Percentiles rank a stretch among this genome's conserved stretches.
Evolutionary conservation across 2,329 filamentous ascomycete genomes (phyloP).

Genomic region (Trichophyton schoenleinii): DNA sequence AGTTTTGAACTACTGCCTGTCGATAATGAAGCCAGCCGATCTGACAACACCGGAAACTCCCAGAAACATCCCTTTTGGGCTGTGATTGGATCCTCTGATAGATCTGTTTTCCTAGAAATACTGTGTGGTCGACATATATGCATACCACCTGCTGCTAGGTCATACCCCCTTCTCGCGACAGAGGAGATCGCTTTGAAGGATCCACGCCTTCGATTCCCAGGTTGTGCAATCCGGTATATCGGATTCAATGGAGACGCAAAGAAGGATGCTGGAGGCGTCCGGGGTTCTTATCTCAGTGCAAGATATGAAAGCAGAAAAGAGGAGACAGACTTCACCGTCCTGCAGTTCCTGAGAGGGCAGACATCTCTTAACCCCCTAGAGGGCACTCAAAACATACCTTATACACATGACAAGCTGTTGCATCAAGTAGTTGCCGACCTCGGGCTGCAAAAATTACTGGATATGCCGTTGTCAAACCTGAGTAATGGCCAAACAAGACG

Average conservation of each 20-base stretch:
- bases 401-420: conserved; percentile 42
- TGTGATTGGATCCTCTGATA: conserved; percentile 65
- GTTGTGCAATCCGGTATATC: conserved; percentile 69
- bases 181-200: conserved; percentile 44
- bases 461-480: conserved; percentile 75
- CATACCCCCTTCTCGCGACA: conserved; percentile 64
- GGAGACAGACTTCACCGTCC: conserved; percentile 72
- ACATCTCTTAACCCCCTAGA: conserved; percentile 67
- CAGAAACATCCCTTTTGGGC: conserved; percentile 56
- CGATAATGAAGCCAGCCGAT: background rate
- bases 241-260: conserved; percentile 70
- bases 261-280: conserved; percentile 31
- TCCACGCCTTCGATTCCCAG: conserved; percentile 43
- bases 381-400: conserved; percentile 27
- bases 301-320: conserved; percentile 82
- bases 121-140: conserved; percentile 64
- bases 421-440: conserved; percentile 56
- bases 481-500: conserved; percentile 88
- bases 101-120: conserved; percentile 71
- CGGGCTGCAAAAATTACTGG: conserved; percentile 53
- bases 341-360: conserved; percentile 69
- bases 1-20: conserved; percentile 52
- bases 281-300: conserved; percentile 75
- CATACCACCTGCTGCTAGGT: conserved; percentile 60
- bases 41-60: background rate